Percentiles rank a stretch among this genome's conserved stretches.
These are phyloP conservation scores for Clathrospora elynae DNA, from an alignment of 2,329 filamentous ascomycete species.

Conservation along the genomic window DNA sequence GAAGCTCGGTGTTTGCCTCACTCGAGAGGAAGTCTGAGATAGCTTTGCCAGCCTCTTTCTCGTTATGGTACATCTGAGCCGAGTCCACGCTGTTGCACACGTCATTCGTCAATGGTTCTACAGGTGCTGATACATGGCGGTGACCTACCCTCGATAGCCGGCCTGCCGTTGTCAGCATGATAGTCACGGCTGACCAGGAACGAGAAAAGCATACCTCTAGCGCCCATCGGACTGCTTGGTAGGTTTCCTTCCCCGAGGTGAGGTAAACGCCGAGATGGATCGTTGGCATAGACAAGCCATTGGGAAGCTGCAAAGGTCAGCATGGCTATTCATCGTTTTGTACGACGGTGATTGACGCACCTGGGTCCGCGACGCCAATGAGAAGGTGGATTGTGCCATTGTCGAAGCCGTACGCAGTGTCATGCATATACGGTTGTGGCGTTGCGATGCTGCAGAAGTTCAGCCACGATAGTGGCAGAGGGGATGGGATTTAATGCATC, in stretches of 20 bases:
- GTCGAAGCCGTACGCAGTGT: conserved; percentile 14
- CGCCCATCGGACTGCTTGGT: conserved; percentile 62
- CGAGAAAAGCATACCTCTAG: conserved; percentile 54
- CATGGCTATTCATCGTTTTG: conserved; percentile 9
- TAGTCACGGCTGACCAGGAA: conserved; percentile 17
- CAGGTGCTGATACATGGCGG: conserved; percentile 17
- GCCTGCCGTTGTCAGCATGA: conserved; percentile 42
- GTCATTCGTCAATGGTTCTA: conserved; percentile 29
- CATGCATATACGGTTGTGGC: conserved; percentile 20
- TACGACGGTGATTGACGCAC: conserved; percentile 22
- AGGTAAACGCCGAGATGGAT: conserved; percentile 77
- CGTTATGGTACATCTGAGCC: conserved; percentile 72
- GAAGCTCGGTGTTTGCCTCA: conserved; percentile 53
- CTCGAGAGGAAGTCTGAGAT: conserved; percentile 63
- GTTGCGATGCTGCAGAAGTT: conserved; percentile 33
- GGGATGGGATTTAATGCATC: conserved; percentile 9
- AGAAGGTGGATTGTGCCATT: conserved; percentile 46
- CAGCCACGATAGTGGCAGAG: conserved; percentile 26
- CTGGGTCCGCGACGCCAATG: conserved; percentile 53
- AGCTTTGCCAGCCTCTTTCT: conserved; percentile 69
- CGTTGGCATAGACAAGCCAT: conserved; percentile 69
- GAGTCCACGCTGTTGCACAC: conserved; percentile 56
- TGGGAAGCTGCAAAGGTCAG: conserved; percentile 52
- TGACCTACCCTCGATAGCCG: conserved; percentile 53
- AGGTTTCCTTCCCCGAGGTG: conserved; percentile 67